Conservation (phyloP, 352 stramenopile species). For the Globisporangium lucens region DNA sequence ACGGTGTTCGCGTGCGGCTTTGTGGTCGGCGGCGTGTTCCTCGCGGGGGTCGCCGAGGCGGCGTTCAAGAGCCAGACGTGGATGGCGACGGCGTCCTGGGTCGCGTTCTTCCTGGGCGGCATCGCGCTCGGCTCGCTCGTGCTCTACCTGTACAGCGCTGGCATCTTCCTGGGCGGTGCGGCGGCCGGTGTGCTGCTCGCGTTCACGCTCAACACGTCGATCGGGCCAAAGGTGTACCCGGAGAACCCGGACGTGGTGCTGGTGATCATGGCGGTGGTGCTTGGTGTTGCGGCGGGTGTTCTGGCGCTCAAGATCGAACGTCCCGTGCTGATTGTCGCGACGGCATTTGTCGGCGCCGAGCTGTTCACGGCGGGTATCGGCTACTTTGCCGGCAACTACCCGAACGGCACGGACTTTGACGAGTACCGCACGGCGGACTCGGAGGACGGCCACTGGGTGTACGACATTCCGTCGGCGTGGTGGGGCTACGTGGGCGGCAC, state of each 20-base stretch:
- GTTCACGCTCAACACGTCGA: conserved; percentile 50
- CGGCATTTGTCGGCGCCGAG: conserved; percentile 42
- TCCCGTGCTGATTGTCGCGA: conserved; percentile 50
- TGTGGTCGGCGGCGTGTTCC: conserved; percentile 35
- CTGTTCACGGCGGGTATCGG: conserved; percentile 45
- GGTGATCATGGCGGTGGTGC: conserved; percentile 39
- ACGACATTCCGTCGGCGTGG: conserved; percentile 64
- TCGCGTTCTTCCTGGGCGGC: conserved; percentile 43
- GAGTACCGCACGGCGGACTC: conserved; percentile 24
- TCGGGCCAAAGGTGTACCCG: conserved; percentile 33
- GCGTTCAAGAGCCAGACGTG: conserved; percentile 26
- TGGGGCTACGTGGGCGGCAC: conserved; percentile 72
- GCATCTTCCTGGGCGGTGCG: conserved; percentile 42
- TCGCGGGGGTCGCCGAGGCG: conserved; percentile 32
- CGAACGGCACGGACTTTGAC: conserved; percentile 46
- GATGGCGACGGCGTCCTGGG: conserved; percentile 46
- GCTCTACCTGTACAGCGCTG: conserved; percentile 43
- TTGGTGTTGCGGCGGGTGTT: conserved; percentile 35
- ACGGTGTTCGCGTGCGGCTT: conserved; percentile 47
- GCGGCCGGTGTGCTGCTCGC: conserved; percentile 37
- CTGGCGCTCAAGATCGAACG: conserved; percentile 50
- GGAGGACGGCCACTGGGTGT: conserved; percentile 42
- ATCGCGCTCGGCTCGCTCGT: conserved; percentile 30
- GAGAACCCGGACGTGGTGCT: conserved; percentile 43
- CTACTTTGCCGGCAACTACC: conserved; percentile 58